Conservation (phyloP, 352 stramenopile species). For the Phytophthora constricta region DNA sequence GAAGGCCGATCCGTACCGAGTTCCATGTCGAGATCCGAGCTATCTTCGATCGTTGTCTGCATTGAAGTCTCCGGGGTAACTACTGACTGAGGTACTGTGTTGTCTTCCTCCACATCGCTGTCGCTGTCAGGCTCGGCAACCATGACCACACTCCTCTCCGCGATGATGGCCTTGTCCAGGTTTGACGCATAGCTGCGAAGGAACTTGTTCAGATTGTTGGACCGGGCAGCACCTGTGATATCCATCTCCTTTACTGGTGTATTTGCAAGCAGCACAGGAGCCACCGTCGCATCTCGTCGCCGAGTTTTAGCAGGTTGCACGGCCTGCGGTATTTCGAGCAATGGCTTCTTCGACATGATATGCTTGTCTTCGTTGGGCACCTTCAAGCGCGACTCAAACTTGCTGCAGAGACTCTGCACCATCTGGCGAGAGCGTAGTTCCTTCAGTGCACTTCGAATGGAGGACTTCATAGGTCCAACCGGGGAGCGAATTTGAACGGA, state of each 20-base stretch:
- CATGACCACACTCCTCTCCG: conserved; percentile 19
- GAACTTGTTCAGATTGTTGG: conserved; percentile 76
- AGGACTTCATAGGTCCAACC: conserved; percentile 47
- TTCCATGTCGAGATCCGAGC: conserved; percentile 13
- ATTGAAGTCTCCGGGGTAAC: background rate
- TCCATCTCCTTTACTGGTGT: conserved; percentile 15
- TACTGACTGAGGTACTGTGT: background rate
- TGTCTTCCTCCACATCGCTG: conserved; percentile 7
- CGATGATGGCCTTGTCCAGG: conserved; percentile 46
- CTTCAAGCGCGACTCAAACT: conserved; percentile 47
- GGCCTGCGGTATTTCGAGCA: background rate
- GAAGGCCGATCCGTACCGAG: conserved; percentile 15
- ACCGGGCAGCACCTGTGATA: conserved; percentile 34
- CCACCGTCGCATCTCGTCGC: conserved; percentile 21
- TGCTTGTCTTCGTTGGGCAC: conserved; percentile 21
- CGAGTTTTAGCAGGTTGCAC: conserved; percentile 7
- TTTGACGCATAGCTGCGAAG: conserved; percentile 71
- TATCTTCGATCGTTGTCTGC: conserved; percentile 1
- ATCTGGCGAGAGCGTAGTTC: conserved; percentile 58
- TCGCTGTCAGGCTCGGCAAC: conserved; percentile 19
- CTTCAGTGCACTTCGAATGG: conserved; percentile 53
- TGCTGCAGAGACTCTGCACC: conserved; percentile 61
- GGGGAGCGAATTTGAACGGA: conserved; percentile 30
- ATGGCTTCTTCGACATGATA: conserved; percentile 7
- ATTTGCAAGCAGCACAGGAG: conserved; percentile 14